Percentiles rank a stretch among this genome's conserved stretches.
These are phyloP conservation scores for Ceratorhiza oryzae-sativae DNA, from an alignment of 1,284 basidiomycete species.

Conservation along the genomic window DNA sequence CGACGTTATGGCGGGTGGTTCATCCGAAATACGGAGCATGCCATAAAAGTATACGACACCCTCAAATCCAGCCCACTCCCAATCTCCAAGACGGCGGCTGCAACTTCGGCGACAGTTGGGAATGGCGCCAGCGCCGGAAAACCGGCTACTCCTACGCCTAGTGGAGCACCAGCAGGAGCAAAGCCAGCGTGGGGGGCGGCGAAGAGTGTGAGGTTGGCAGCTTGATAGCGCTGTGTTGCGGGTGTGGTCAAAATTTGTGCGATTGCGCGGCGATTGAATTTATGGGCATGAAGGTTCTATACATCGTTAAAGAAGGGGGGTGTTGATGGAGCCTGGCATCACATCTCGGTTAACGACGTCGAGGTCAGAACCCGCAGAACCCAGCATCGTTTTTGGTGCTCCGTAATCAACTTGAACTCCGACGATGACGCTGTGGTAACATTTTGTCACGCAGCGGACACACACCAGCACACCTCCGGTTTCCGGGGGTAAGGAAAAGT, in stretches of 20 bases:
- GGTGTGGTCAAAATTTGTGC: too few relatives aligned
- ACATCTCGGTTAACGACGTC: too few relatives aligned
- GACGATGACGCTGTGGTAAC: too few relatives aligned
- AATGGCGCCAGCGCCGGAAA: conserved; percentile 6
- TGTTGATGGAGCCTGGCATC: too few relatives aligned
- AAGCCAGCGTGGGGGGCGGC: conserved; percentile 69
- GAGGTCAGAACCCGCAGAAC: too few relatives aligned
- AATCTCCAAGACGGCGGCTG: conserved; percentile 45
- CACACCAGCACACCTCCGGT: too few relatives aligned
- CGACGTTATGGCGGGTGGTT: conserved; percentile 96
- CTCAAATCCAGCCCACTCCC: conserved; percentile 75
- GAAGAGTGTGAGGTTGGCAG: conserved; percentile 49
- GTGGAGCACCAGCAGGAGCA: conserved; percentile 48
- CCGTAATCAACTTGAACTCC: too few relatives aligned
- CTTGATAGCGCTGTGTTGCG: not conserved
- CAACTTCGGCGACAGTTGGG: not conserved
- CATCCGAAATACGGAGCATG: conserved; percentile 91
- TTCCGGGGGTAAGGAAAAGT: too few relatives aligned
- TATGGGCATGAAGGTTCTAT: too few relatives aligned
- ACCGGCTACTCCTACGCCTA: conserved; percentile 28
- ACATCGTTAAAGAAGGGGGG: too few relatives aligned
- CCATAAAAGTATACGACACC: conserved; percentile 82
- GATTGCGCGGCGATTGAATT: conserved; percentile 3
- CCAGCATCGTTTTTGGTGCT: too few relatives aligned
- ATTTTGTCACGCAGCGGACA: too few relatives aligned